Base-by-base conservation (phyloP, 2,329 filamentous ascomycete genomes). In the Alternaria sp. region DNA sequence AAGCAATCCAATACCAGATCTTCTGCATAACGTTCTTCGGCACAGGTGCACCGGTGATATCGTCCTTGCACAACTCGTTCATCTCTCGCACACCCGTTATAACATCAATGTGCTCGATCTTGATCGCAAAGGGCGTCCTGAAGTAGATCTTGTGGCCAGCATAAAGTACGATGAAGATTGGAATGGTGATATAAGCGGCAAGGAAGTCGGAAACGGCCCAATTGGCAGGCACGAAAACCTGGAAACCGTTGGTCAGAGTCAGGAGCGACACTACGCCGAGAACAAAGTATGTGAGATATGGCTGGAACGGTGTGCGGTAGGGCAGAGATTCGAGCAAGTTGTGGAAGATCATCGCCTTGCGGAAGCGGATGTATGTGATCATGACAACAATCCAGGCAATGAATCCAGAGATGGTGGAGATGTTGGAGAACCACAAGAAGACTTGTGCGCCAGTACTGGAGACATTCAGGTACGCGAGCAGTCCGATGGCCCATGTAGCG, bases 341-440 rank as follows among this genome's bases (percentile, higher is more conserved):
- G 65, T 88, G 87, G 15, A 79, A 82, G n/a, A 69, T 64, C 54
- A 79, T 66, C 2, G 77, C 77, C 57, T 77, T 76, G 77, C 84
- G 83, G 81, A 90, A 90, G 7, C 87, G 86, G 45, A 90, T 77
- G 74, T 86, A 88, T 5, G 88, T 85, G 60, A 89, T 83, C 67
- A 85, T 85, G 66, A 83, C 84, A 52, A 83, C 83, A 57, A 86
- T 83, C 86, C 86, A 88, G 26, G 83, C 85, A 57, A 87, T 85
- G 71, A 87, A 82, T 0, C 84, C 85, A 0, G 83, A 85, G 2
- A 85, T 83, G 62, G 85, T 91, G 19, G 88, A 90, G 61, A 93
- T 87, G 75, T 91, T 91, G 69, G 88, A 85, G 76, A 93, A 91
- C 88, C 90, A 93, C 51, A 83, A 83, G 75, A 93, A 93, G 12